Conservation (phyloP, 2,329 filamentous ascomycete genomes). For the Penicillium freii region DNA sequence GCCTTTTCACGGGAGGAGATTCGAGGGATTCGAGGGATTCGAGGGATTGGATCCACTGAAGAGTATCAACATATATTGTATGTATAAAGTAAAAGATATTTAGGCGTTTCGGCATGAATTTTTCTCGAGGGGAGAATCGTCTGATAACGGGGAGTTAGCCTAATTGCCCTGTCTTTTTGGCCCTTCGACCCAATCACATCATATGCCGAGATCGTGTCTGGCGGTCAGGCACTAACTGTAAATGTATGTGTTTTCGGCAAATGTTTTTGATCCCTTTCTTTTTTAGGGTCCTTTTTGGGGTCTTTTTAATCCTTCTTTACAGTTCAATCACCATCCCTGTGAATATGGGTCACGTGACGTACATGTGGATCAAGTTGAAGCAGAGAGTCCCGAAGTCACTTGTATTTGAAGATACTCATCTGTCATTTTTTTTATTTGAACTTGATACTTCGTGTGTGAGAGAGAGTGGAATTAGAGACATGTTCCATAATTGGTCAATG, state of each 20-base stretch:
- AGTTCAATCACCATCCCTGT: background rate
- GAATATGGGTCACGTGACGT: background rate
- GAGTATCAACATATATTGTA: background rate
- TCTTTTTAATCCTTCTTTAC: background rate
- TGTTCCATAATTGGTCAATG: background rate
- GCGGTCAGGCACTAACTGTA: conserved; percentile 8
- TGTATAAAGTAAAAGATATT: background rate
- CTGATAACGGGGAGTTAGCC: conserved; percentile 5
- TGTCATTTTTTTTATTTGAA: background rate
- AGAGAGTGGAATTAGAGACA: background rate
- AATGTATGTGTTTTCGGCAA: background rate
- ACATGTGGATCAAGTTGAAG: background rate
- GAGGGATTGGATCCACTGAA: background rate
- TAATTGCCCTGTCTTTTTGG: background rate
- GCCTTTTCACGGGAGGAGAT: conserved; percentile 18
- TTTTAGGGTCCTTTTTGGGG: background rate
- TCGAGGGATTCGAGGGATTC: conserved; percentile 1
- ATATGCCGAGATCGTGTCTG: conserved; percentile 3
- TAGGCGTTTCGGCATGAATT: conserved; percentile 1
- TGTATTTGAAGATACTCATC: background rate
- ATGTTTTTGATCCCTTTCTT: background rate
- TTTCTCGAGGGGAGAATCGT: background rate
- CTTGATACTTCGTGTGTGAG: background rate
- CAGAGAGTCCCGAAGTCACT: background rate
- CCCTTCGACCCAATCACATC: conserved; percentile 7